Percentiles rank a stretch among this genome's conserved stretches.
Conservation (phyloP, 768 basidiomycete genomes). For the Hygrophorus russula region DNA sequence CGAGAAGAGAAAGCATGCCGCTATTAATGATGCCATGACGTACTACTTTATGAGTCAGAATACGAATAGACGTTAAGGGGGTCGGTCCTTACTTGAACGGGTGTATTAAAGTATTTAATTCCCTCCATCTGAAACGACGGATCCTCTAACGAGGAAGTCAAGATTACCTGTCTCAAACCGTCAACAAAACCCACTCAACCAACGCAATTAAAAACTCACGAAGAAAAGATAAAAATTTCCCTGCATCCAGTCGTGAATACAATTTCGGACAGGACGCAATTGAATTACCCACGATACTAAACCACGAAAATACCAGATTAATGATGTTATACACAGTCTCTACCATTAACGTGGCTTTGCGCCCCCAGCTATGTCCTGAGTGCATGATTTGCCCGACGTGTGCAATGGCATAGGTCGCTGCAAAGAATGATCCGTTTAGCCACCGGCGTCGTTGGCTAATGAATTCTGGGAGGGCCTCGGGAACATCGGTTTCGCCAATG, state of each 20-base stretch:
- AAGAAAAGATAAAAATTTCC: conserved; percentile 97
- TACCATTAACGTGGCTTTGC: conserved; percentile 64
- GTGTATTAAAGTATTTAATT: conserved; percentile 64
- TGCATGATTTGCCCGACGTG: conserved; percentile 72
- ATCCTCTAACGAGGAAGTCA: conserved; percentile 83
- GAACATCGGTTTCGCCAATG: conserved; percentile 89
- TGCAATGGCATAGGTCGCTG: conserved; percentile 85
- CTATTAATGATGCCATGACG: conserved; percentile 70
- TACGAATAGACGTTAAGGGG: background rate
- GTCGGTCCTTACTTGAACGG: conserved; percentile 47
- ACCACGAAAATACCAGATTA: conserved; percentile 89
- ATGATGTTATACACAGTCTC: conserved; percentile 84
- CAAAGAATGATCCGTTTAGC: conserved; percentile 92
- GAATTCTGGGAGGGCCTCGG: conserved; percentile 86
- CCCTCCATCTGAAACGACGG: conserved; percentile 49
- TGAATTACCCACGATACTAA: conserved; percentile 57
- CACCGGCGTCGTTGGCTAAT: conserved; percentile 85
- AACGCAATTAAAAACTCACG: conserved; percentile 32
- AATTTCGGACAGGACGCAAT: background rate
- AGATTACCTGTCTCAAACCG: conserved; percentile 45
- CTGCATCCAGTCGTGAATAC: conserved; percentile 20
- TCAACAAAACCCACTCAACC: background rate
- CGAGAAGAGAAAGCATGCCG: conserved; percentile 86
- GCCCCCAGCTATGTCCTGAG: conserved; percentile 69
- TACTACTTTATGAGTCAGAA: conserved; percentile 35